Evolutionary conservation across 768 basidiomycete species (phyloP).

Genomic region (Lentinula sp.): DNA sequence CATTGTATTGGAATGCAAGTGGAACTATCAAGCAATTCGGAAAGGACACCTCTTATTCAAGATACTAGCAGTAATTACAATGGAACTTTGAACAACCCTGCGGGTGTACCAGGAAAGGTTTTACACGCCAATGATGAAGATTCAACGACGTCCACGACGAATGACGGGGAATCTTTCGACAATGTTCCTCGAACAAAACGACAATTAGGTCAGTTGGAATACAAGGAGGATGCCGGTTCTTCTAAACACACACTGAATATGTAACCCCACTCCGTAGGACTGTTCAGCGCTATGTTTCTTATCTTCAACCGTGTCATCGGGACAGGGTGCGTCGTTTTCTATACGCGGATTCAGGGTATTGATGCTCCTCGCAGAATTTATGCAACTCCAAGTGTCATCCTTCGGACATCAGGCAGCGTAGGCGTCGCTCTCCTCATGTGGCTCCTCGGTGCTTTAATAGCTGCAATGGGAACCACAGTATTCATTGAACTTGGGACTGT

Average conservation of each 20-base stretch:
- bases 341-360: not conserved
- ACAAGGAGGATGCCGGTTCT: not conserved
- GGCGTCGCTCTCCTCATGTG: conserved; percentile 67
- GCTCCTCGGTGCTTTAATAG: conserved; percentile 61
- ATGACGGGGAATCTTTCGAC: conserved; percentile 33
- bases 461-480: conserved; percentile 61
- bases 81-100: no score
- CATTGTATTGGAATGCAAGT: no score
- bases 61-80: no score
- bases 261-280: conserved; percentile 21
- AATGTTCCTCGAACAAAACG: conserved; percentile 43
- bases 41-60: no score
- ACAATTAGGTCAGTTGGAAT: conserved; percentile 37
- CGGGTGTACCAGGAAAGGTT: no score
- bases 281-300: conserved; percentile 53
- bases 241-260: not conserved
- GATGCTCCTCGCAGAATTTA: conserved; percentile 45
- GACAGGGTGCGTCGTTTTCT: conserved; percentile 41
- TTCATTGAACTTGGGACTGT: conserved; percentile 77
- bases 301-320: conserved; percentile 77
- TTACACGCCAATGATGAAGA: no score
- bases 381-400: conserved; percentile 62
- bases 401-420: conserved; percentile 63
- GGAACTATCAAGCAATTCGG: no score
- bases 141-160: not conserved